phyloP scores from a whole-genome alignment of 2,329 filamentous ascomycete genomes.

The Hypomyces perniciosus region DNA sequence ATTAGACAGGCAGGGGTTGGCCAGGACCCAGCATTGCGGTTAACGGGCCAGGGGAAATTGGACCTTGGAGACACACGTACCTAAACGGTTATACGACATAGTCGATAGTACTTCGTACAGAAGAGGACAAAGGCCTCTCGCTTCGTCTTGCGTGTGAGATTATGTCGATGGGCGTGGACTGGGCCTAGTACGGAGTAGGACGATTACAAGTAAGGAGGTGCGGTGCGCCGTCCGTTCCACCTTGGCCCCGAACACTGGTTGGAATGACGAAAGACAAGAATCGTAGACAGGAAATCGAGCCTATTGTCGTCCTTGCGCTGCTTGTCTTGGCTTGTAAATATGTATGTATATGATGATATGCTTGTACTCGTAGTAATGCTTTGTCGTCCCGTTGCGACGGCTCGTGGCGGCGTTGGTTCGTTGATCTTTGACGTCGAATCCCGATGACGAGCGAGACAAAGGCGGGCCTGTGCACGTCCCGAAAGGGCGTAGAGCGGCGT shows the following conservation, averaged over 20 bases:
- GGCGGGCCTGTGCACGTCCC: constrained; percentile 9
- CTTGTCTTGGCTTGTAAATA: neutral
- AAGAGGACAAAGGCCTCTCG: neutral
- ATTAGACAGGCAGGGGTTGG: constrained; percentile 15
- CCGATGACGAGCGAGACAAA: constrained; percentile 1
- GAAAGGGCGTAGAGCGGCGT: neutral
- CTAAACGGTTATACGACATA: constrained; percentile 72
- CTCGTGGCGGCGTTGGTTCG: constrained; percentile 1
- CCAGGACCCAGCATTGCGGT: constrained; percentile 16
- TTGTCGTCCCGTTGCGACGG: neutral
- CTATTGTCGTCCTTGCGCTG: neutral
- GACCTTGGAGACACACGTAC: constrained; percentile 42
- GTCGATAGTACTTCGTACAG: constrained; percentile 17
- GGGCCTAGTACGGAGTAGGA: no score
- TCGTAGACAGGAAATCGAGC: no score
- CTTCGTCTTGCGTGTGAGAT: neutral
- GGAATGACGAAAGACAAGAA: neutral
- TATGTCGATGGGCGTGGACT: neutral
- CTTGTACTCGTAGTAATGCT: neutral
- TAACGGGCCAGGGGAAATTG: constrained; percentile 13
- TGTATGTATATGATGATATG: neutral
- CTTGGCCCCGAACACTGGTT: neutral
- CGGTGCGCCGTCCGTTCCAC: neutral
- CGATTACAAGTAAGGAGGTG: neutral
- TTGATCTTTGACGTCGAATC: neutral